These are phyloP conservation scores for Epipyxis sp. DNA, from an alignment of 108 stramenopile genomes.

Conservation along the genomic window DNA sequence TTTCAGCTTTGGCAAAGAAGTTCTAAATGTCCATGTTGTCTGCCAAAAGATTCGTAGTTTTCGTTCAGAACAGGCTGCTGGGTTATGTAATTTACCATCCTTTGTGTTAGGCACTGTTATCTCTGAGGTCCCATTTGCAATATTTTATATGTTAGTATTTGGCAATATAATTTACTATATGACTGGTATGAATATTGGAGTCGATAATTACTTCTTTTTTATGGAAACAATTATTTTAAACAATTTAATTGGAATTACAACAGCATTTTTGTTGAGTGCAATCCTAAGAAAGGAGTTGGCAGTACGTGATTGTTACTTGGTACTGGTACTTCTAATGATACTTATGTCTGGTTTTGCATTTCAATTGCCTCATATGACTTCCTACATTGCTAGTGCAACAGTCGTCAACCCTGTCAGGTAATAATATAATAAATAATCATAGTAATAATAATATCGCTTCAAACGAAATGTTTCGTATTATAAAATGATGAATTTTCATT, in stretches of 20 bases:
- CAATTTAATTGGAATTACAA: background rate
- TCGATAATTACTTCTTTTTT: background rate
- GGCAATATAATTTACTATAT: background rate
- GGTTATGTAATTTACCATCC: background rate
- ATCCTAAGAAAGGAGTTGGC: slow-evolving; percentile 4
- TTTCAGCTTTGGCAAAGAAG: background rate
- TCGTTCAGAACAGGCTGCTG: slow-evolving; percentile 2
- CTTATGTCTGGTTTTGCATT: slow-evolving; percentile 14
- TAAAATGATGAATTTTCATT: background rate
- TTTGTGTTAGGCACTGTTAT: background rate
- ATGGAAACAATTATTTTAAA: background rate
- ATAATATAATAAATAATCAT: too few species aligned
- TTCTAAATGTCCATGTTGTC: background rate
- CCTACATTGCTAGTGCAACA: background rate
- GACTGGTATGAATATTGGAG: background rate
- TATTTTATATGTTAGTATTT: background rate
- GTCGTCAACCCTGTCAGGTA: slow-evolving; percentile 16
- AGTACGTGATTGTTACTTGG: slow-evolving; percentile 23
- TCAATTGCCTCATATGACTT: background rate
- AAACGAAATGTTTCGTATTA: background rate
- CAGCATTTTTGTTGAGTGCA: background rate
- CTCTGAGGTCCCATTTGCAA: slow-evolving; percentile 26
- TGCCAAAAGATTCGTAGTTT: slow-evolving; percentile 14
- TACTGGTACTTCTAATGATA: background rate
- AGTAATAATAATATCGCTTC: background rate